phyloP scores from a whole-genome alignment of 1,284 basidiomycete genomes.

The Peniophora sp. region DNA sequence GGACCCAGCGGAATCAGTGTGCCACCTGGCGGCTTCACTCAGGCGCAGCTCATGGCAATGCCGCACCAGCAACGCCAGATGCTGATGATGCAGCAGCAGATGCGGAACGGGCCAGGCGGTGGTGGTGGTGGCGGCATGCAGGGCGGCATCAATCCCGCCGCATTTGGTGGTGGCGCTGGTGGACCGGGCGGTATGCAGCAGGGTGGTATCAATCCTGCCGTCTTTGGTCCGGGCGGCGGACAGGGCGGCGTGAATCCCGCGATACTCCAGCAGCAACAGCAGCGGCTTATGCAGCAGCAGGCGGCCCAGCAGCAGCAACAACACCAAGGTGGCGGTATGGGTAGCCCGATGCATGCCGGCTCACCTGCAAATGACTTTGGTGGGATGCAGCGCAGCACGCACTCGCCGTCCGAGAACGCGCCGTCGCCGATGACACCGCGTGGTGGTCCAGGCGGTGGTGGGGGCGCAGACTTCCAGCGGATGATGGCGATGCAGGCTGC shows the following conservation, averaged over 20 bases:
- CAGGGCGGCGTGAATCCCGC: constrained; percentile 1
- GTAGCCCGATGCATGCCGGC: background rate
- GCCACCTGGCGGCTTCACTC: background rate
- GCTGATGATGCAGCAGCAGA: constrained; percentile 10
- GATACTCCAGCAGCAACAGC: constrained; percentile 19
- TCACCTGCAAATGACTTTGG: constrained; percentile 6
- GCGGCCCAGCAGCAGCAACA: constrained; percentile 13
- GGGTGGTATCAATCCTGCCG: constrained; percentile 6
- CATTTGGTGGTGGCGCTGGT: constrained; percentile 6
- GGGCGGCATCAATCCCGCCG: background rate
- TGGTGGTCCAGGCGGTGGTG: constrained; percentile 34
- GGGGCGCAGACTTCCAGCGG: constrained; percentile 46
- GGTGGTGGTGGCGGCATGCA: background rate
- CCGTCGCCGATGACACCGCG: constrained; percentile 54
- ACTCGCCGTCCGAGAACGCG: constrained; percentile 59
- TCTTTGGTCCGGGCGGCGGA: constrained; percentile 31
- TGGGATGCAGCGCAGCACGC: constrained; percentile 38
- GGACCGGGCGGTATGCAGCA: constrained; percentile 5
- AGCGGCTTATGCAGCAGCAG: constrained; percentile 16
- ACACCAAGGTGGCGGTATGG: constrained; percentile 9
- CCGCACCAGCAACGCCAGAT: background rate
- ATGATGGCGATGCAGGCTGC: constrained; percentile 32
- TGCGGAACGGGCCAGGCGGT: constrained; percentile 4
- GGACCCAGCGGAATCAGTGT: background rate
- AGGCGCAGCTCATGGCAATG: constrained; percentile 1